phyloP scores from a whole-genome alignment of 176 grass and related monocot species.

The Paspalum vaginatum region DNA sequence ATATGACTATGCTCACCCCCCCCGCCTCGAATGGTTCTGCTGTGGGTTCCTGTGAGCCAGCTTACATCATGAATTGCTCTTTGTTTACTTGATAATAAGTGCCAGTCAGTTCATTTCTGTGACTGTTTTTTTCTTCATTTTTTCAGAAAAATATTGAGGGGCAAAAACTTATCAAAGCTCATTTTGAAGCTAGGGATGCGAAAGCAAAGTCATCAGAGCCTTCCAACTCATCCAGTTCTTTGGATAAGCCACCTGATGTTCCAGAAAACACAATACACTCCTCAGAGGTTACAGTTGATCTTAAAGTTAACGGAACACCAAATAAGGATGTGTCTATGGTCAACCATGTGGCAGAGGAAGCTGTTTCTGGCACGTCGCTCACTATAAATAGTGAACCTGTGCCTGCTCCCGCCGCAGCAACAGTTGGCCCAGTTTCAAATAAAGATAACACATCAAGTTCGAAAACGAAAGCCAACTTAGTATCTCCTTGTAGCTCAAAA shows the following conservation, averaged over 20 bases:
- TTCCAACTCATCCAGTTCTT: slow-evolving; percentile 60
- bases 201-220: slow-evolving; percentile 48
- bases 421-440: slow-evolving; percentile 41
- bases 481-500: slow-evolving; percentile 40
- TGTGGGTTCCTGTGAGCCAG: background rate
- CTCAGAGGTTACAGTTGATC: slow-evolving; percentile 34
- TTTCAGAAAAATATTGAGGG: slow-evolving; percentile 63
- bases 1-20: no score
- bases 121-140: slow-evolving; percentile 26
- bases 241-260: slow-evolving; percentile 50
- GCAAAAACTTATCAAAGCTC: slow-evolving; percentile 62
- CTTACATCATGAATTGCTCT: background rate
- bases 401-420: slow-evolving; percentile 22
- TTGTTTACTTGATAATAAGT: slow-evolving; percentile 2
- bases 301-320: slow-evolving; percentile 34
- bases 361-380: slow-evolving; percentile 32
- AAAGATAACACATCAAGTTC: slow-evolving; percentile 40
- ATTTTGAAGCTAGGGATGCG: slow-evolving; percentile 56
- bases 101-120: slow-evolving; percentile 27
- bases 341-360: slow-evolving; percentile 31
- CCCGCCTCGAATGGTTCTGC: no score
- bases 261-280: slow-evolving; percentile 36
- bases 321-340: slow-evolving; percentile 39
- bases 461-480: slow-evolving; percentile 32
- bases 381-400: slow-evolving; percentile 33